Evolutionary conservation across 306 rosid genomes (phyloP), one percentile per base, ranked within the genome.

Genomic region (Quillaja saponaria): DNA sequence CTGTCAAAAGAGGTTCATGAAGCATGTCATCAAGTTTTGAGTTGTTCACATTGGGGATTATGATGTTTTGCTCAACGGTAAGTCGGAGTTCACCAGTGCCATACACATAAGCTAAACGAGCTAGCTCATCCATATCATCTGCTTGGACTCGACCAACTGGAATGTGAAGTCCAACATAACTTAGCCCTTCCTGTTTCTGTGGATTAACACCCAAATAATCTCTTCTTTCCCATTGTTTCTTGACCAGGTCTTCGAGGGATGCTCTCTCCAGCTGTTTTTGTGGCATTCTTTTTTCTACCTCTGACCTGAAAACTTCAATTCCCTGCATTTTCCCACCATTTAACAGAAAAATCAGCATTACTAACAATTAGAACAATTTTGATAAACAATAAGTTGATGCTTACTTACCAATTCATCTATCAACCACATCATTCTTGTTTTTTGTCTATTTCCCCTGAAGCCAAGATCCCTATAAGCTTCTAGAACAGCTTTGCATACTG

Each of bases 391-490:
- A 11, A 19, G 7, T 13, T 13, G 41, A 13, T 11, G 7, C 13
- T 33, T 16, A 64, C 82, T 76, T 49, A 92, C 98, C 19, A 92
- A 79, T 89, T 92, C 96, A 15, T 92, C 98, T 38, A 92, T 88
- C 73, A 92, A 67, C 96, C 98, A 92, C 98, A 92, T 88, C 98
- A 92, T 88, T 78, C 98, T 82, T 0, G 90, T 81, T 52, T 84
- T 92, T 44, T 92, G 98, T 47, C 98, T 63, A 75, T 86, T 92
- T 18, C 96, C 96, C 84, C 98, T 71, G 69, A 53, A 33, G 71
- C 98, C 98, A 16, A 92, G 96, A 60, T 92, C 98, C 71, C 98
- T 86, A 54, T 72, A 92, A 50, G 90, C 76, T 80, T 88, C 98
- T 14, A 92, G 86, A 10, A 88, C 61, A 63, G 95, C 98, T 57